A percentile compares a stretch with the other conserved stretches of the same genome.
These are phyloP conservation scores for Trichocladium uniseriatum DNA, from an alignment of 495 filamentous ascomycete genomes.

Conservation along the genomic window DNA sequence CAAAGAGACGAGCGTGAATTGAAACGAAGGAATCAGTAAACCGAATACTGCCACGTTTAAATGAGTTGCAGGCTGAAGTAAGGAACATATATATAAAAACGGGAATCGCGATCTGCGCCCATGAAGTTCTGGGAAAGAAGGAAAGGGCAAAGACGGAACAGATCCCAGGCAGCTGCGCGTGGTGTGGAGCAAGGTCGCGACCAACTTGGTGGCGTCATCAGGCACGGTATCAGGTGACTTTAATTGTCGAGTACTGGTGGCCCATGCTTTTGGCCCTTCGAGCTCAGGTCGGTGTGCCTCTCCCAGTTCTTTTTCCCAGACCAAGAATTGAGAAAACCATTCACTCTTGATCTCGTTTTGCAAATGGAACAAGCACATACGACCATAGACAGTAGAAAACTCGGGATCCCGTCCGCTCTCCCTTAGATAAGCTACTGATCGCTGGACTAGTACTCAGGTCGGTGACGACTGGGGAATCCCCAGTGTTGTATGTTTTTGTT, in stretches of 20 bases:
- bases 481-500: neutral
- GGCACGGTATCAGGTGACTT: conserved; percentile 12
- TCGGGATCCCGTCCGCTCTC: conserved; percentile 46
- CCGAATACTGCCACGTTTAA: neutral
- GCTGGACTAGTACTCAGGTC: neutral
- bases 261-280: no score
- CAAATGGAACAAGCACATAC: no score
- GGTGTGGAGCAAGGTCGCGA: neutral
- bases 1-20: neutral
- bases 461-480: neutral
- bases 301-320: no score
- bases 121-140: no score
- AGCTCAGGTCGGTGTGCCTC: no score
- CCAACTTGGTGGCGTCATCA: neutral
- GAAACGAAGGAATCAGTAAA: neutral
- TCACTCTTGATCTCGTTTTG: no score
- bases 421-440: conserved; percentile 32
- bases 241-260: neutral
- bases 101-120: no score
- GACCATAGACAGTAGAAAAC: conserved; percentile 10
- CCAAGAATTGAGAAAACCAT: no score
- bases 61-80: no score
- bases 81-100: no score
- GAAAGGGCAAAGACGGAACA: neutral
- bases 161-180: neutral